Base-by-base conservation (phyloP, 2,329 filamentous ascomycete species). In the Colletotrichum navitas region DNA sequence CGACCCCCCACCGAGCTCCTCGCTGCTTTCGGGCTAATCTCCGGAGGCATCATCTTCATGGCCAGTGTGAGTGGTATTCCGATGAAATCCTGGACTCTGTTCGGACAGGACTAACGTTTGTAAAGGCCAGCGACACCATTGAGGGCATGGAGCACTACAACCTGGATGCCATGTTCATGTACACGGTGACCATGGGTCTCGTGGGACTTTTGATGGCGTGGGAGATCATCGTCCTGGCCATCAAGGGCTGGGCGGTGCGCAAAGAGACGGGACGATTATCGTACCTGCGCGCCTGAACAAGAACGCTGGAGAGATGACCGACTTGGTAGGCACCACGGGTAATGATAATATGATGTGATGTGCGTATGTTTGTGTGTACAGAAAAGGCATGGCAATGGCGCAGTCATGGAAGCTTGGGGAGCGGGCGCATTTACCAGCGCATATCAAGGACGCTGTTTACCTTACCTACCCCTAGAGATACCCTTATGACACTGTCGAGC, bases 21-120 rank as follows among this genome's bases (percentile, higher is more conserved):
- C 63, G 87, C 93, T 0, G 86, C 94, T 0, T 98, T 98, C 79
- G 96, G 94, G 51, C 85, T 98, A 71, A 93, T 97, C 74, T 87
- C 93, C 1, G 95, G 96, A 34, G 95, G 96, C 7, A 85, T 97
- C 56, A 91, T 98, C 66, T 98, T 98, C 82, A 97, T 98, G 93
- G 87, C 93, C 72, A 97, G 94, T 79, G 91, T 93, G 84, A 85
- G 91, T 89, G 18, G 3, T 34, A 21, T 16, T 8, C n/a, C 2
- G 16, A 39, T n/a, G 21, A 32, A 3, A 21, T n/a, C 2, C 11
- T 18, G 29, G 45, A 1, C 16, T 54, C 3, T 34, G 18, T 7
- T 16, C 21, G 34, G 10, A 14, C 7, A 21, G 6, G 21, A 29
- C 67, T 62, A 12, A 71, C 24, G 18, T 16, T 34, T 1, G 14